Base-by-base conservation (phyloP, 805 yeast genomes). In the Metschnikowia cubensis region DNA sequence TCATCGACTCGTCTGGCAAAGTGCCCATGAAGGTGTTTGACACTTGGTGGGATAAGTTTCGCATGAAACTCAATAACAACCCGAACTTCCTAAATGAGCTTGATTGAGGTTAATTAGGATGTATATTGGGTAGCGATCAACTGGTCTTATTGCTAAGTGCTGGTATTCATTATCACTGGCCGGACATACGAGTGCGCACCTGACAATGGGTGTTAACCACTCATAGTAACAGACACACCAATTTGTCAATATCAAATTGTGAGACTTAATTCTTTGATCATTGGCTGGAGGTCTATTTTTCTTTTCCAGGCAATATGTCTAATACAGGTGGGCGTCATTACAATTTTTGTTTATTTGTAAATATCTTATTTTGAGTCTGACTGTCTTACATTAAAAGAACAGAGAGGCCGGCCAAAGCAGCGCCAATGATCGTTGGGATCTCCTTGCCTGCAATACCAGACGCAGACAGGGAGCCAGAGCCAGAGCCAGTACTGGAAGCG, bases 41-140 rank as follows among this genome's bases (percentile, higher is more conserved):
- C 63, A 85, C 80, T 37, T 92, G 99, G 99, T 89, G 99, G 99
- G 84, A 79, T 56, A 91, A 89, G 67, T 92, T 94, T 69, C 87
- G 81, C 65, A 68, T 79, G 6, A 84, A 86, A 61, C 60, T 94
- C 51, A 76, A 81, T 10, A 87, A 85, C 53, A 95, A 92, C 63
- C 97, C 97, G 1, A 82, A 80, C 48, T 91, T 89, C 63, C 67
- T 92, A 45, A 88, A 89, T 43, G 57, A 54, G 41, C 55, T 56
- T 1, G 60, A 56, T 41, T 57, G 50, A 42, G 20, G n/a, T 13
- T 33, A 1, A 6, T 33, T 13, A 21, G 41, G n/a, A 34, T 34
- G 4, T 15, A n/a, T 1, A n/a, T n/a, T n/a, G 35, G 35, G 17
- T 7, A 7, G 17, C n/a, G 3, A 8, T 25, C 4, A 8, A 8